phyloP scores from a whole-genome alignment of 2,329 filamentous ascomycete genomes.

The Talaromyces pinophilus region DNA sequence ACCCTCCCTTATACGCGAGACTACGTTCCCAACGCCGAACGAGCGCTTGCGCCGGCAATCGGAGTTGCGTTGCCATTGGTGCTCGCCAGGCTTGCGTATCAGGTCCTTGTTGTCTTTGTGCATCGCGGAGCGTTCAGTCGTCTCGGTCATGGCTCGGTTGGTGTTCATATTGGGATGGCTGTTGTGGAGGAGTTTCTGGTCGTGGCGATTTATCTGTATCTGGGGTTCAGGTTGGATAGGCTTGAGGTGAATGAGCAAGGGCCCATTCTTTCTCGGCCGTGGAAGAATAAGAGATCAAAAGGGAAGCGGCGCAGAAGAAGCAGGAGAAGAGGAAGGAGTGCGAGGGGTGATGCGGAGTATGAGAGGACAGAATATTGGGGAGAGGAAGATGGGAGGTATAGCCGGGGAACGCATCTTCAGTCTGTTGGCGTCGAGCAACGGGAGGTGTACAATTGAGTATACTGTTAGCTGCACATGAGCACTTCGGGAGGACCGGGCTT shows the following conservation, averaged over 20 bases:
- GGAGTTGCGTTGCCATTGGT: conserved; percentile 8
- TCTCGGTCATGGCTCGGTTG: background rate
- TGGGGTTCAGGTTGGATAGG: background rate
- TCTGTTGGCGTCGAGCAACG: background rate
- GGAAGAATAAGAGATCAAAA: background rate
- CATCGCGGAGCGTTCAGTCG: background rate
- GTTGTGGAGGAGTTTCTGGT: conserved; percentile 2
- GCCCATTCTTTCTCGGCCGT: conserved; percentile 1
- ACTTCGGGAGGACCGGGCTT: background rate
- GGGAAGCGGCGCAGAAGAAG: background rate
- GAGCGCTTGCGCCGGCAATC: background rate
- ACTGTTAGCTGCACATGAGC: background rate
- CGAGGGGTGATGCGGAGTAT: background rate
- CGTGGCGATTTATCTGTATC: background rate
- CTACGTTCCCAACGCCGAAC: background rate
- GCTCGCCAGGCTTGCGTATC: conserved; percentile 3
- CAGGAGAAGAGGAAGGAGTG: background rate
- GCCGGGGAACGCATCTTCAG: background rate
- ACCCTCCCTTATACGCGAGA: background rate
- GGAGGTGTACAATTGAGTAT: background rate
- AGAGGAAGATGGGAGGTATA: background rate
- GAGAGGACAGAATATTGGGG: background rate
- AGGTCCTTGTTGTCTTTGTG: conserved; percentile 13
- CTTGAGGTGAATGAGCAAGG: conserved; percentile 4
- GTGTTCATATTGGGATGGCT: conserved; percentile 2